Evolutionary conservation across 371 early-diverging fungal genomes (phyloP).

Genomic region (Mucor sp.): DNA sequence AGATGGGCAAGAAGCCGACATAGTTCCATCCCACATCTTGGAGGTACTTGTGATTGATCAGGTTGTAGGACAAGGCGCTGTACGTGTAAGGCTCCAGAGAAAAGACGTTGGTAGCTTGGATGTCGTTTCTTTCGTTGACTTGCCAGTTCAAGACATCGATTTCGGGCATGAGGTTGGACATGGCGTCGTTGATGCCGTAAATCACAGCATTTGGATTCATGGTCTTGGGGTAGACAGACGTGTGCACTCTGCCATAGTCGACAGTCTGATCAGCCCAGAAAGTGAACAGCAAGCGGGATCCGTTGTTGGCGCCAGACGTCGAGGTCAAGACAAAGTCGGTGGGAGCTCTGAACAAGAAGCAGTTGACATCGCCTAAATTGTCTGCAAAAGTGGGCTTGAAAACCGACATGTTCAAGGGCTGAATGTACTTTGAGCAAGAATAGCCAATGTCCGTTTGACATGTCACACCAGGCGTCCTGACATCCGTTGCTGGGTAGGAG

Average conservation of each 20-base stretch:
- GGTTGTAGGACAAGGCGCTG: constrained; percentile 38
- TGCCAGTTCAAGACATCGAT: constrained; percentile 38
- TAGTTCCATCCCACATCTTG: constrained; percentile 51
- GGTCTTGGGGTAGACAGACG: constrained; percentile 41
- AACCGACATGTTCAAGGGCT: constrained; percentile 33
- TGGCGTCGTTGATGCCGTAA: constrained; percentile 30
- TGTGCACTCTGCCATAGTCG: constrained; percentile 40
- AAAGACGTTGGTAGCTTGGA: constrained; percentile 40
- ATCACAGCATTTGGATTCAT: constrained; percentile 50
- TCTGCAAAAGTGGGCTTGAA: constrained; percentile 41
- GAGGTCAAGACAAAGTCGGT: constrained; percentile 34
- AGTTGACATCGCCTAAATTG: constrained; percentile 43
- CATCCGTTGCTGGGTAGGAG: constrained; percentile 1
- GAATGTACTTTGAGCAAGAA: constrained; percentile 31
- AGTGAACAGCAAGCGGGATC: constrained; percentile 41
- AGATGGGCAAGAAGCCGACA: constrained; percentile 50
- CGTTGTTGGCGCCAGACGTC: constrained; percentile 49
- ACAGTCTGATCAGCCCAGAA: constrained; percentile 39
- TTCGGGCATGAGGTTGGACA: constrained; percentile 26
- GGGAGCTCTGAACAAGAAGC: constrained; percentile 44
- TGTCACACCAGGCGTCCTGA: constrained; percentile 29
- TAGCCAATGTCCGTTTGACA: constrained; percentile 47
- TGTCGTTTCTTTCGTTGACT: constrained; percentile 44
- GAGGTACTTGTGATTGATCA: constrained; percentile 43
- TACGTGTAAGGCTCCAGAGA: constrained; percentile 41